Conservation (phyloP, 1,139 yeast genomes). For the Suhomyces yuchorum region DNA sequence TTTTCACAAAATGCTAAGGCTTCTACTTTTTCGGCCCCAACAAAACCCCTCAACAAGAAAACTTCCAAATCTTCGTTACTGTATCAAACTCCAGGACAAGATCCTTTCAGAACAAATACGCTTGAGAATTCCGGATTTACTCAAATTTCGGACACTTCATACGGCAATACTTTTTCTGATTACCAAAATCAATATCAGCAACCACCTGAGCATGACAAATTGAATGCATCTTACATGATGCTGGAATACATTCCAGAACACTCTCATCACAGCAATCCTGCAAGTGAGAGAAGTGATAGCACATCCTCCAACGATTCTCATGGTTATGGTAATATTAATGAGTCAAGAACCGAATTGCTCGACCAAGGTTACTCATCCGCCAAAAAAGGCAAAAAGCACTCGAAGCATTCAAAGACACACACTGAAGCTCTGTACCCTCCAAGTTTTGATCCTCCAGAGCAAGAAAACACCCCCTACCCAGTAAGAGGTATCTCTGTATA, state of each 20-base stretch:
- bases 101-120: neutral
- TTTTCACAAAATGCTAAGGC: constrained; percentile 2
- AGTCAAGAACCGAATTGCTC: constrained; percentile 5
- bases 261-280: constrained; percentile 1
- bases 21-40: neutral
- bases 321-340: constrained; percentile 1
- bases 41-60: neutral
- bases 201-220: neutral
- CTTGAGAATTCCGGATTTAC: neutral
- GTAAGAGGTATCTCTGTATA: constrained; percentile 26
- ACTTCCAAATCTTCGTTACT: neutral
- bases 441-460: constrained; percentile 2
- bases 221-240: neutral
- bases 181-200: neutral
- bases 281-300: constrained; percentile 4
- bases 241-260: neutral
- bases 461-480: constrained; percentile 23
- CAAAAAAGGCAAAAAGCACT: neutral
- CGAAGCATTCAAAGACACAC: neutral
- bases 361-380: neutral
- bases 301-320: constrained; percentile 6
- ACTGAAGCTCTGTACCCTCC: constrained; percentile 6
- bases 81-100: neutral
- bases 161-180: neutral
- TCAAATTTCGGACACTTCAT: neutral